Evolutionary conservation across 2,329 filamentous ascomycete genomes (phyloP).

Genomic region (Fusarium luffae): DNA sequence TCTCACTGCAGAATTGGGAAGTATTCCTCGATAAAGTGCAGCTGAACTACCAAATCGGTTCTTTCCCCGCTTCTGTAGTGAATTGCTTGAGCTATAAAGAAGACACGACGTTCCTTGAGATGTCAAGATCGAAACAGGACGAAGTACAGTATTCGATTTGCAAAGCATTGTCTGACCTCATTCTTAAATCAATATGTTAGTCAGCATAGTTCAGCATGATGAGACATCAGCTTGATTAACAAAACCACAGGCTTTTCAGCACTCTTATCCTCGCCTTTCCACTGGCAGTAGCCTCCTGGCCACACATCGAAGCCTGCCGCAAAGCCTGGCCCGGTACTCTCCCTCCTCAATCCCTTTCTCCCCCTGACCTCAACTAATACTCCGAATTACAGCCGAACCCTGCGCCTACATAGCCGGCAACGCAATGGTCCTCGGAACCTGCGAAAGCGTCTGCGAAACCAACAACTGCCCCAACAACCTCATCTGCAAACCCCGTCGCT

Average conservation of each 20-base stretch:
- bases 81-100: neutral
- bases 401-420: neutral
- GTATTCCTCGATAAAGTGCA: rapidly evolving
- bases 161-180: rapidly evolving
- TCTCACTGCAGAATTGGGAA: neutral
- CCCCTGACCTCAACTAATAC: too few species aligned
- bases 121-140: neutral
- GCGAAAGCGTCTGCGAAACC: constrained; percentile 1
- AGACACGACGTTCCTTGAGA: too few species aligned
- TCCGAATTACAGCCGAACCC: neutral
- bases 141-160: neutral
- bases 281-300: neutral
- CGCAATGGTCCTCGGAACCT: neutral
- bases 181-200: neutral
- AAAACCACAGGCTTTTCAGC: neutral
- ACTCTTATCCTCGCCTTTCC: neutral
- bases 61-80: neutral
- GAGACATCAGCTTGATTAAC: too few species aligned
- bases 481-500: neutral
- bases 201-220: neutral
- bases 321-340: neutral
- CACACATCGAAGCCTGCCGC: neutral
- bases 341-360: too few species aligned
- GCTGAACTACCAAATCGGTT: rapidly evolving
- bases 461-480: neutral